phyloP scores from a whole-genome alignment of 257 asterid species.

The Fraxinus anomala region DNA sequence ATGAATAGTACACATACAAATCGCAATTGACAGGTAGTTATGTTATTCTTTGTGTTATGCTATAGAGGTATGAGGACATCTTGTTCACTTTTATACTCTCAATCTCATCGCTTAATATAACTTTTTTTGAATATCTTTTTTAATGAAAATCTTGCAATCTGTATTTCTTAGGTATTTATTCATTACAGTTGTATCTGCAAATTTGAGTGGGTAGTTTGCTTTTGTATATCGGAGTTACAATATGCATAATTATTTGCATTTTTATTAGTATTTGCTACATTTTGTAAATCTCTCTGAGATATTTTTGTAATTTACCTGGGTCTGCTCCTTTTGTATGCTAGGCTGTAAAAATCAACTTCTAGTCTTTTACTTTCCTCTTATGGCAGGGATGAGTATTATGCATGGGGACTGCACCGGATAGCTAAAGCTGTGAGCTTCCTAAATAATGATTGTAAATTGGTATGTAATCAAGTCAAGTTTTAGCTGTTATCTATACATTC shows the following conservation, averaged over 20 bases:
- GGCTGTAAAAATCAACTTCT: slow-evolving; percentile 13
- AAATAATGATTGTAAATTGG: slow-evolving; percentile 97
- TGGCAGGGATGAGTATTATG: slow-evolving; percentile 88
- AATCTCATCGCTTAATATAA: not conserved
- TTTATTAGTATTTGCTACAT: slow-evolving; percentile 6
- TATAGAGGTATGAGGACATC: too few species aligned
- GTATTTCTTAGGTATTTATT: slow-evolving; percentile 24
- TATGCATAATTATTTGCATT: not conserved
- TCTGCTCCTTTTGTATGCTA: slow-evolving; percentile 20
- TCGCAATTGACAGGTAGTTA: not conserved
- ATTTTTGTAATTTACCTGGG: slow-evolving; percentile 20
- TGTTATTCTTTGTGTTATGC: not conserved
- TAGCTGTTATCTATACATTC: slow-evolving; percentile 9
- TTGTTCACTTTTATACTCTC: not conserved
- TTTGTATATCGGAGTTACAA: slow-evolving; percentile 11
- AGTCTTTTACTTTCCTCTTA: slow-evolving; percentile 26
- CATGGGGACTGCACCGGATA: slow-evolving; percentile 98
- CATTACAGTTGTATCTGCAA: slow-evolving; percentile 1
- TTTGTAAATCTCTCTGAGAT: not conserved
- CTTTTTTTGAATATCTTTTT: slow-evolving; percentile 18
- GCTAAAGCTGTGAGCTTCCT: slow-evolving; percentile 99
- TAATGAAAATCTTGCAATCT: slow-evolving; percentile 11
- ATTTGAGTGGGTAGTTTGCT: not conserved
- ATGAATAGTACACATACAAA: not conserved
- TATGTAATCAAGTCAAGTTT: slow-evolving; percentile 39